Base-by-base conservation (phyloP, 1,284 basidiomycete genomes). In the Ustilago nuda region DNA sequence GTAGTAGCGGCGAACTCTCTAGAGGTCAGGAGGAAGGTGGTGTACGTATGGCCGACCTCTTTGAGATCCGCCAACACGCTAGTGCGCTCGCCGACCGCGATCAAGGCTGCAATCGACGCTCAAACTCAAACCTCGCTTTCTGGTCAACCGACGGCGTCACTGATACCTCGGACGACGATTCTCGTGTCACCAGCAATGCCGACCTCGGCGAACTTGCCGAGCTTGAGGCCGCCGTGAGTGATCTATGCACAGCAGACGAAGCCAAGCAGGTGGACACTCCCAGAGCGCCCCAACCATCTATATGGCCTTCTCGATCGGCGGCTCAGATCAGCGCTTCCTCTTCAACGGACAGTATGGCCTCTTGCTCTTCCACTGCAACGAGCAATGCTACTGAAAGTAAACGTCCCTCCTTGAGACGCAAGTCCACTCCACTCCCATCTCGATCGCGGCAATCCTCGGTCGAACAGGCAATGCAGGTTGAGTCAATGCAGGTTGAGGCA, bases 141-240 rank as follows among this genome's bases (percentile, higher is more conserved):
- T 69, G 63, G 66, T 48, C 53, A 12, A 45, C 19, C 4, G 63
- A 72, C 30, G 52, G 51, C 5, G 30, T 60, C 19, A 64, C 63
- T 0, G 70, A 72, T 36, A 70, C 75, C 4, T 77, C 75, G 1
- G 75, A 77, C 57, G 75, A 77, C 59, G 75, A 77, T 4, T 77
- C 75, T n/a, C 63, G 75, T 4, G 71, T 53, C 35, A 73, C 71
- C 23, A 77, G 75, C 71, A 66, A 65, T 19, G 71, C 70, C 19
- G 75, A 77, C 17, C 37, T 77, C 9, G 61, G 71, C 27, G 75
- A 77, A 41, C 64, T 77, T 6, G 75, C 70, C 17, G 67, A 73
- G 45, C 61, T 77, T 1, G 75, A 77, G 39, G 71, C 57, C 8
- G 70, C 71, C 17, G 61, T 77, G 67, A 41, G 66, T 61, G 66